Conservation (phyloP, 305 asterid species). For the Fraxinus sp. region DNA sequence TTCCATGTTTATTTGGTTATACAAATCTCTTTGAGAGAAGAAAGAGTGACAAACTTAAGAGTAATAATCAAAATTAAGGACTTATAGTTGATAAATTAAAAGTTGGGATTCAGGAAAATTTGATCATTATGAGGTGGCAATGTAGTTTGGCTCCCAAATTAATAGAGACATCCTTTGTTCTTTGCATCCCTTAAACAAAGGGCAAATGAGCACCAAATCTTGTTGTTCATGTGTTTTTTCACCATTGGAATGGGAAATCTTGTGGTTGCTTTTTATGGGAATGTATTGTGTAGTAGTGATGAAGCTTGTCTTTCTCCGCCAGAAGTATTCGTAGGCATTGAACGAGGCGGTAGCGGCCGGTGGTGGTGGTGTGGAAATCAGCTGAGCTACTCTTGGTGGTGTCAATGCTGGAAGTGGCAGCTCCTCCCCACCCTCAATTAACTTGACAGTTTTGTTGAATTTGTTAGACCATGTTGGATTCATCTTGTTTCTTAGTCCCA, state of each 20-base stretch:
- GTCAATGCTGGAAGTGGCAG: constrained; percentile 37
- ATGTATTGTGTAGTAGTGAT: constrained; percentile 12
- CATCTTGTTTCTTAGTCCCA: constrained; percentile 38
- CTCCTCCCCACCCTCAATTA: not conserved
- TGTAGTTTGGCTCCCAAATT: constrained; percentile 60
- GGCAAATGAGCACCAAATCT: constrained; percentile 36
- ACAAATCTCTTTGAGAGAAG: constrained; percentile 9
- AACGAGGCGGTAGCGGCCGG: constrained; percentile 30
- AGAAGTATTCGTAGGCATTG: constrained; percentile 70
- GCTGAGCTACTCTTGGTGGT: constrained; percentile 25
- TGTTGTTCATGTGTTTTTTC: constrained; percentile 23
- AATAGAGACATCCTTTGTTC: constrained; percentile 42
- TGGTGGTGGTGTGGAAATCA: constrained; percentile 34
- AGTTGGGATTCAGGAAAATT: constrained; percentile 16
- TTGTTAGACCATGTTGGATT: constrained; percentile 41
- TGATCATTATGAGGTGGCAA: constrained; percentile 51
- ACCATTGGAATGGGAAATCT: constrained; percentile 5
- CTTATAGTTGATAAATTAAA: constrained; percentile 6
- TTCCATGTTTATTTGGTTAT: constrained; percentile 16
- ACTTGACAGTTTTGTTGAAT: constrained; percentile 30
- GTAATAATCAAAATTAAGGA: constrained; percentile 10
- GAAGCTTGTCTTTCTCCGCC: constrained; percentile 50
- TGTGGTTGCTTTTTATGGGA: constrained; percentile 19
- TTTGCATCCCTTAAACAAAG: constrained; percentile 54
- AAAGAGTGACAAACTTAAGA: constrained; percentile 1